Percentiles rank a stretch among this genome's conserved stretches.
Conservation (phyloP, 2,329 filamentous ascomycete genomes). For the Penicillium expansum region DNA sequence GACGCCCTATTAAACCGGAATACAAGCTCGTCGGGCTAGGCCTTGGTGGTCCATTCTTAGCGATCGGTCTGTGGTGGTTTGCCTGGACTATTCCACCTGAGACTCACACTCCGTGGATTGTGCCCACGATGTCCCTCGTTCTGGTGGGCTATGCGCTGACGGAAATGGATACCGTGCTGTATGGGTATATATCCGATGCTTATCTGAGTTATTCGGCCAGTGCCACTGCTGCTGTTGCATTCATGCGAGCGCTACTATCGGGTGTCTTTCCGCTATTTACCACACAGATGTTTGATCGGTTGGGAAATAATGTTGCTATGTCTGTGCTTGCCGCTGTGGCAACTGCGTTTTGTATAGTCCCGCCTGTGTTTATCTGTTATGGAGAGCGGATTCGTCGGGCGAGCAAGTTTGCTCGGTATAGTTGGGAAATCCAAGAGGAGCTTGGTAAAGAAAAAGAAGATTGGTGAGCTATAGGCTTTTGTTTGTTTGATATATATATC, state of each 20-base stretch:
- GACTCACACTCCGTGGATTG: constrained; percentile 38
- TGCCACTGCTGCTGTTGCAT: constrained; percentile 44
- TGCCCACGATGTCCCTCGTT: constrained; percentile 42
- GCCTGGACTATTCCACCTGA: constrained; percentile 49
- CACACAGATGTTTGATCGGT: constrained; percentile 38
- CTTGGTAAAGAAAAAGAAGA: constrained; percentile 25
- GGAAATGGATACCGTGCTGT: constrained; percentile 45
- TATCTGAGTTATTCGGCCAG: constrained; percentile 47
- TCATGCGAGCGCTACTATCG: constrained; percentile 41
- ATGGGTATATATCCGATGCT: constrained; percentile 47
- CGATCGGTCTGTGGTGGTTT: constrained; percentile 49
- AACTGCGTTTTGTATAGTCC: constrained; percentile 42
- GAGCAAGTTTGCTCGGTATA: constrained; percentile 41
- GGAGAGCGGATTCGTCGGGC: constrained; percentile 36
- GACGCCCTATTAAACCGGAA: constrained; percentile 39
- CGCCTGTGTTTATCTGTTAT: constrained; percentile 39
- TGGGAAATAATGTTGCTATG: constrained; percentile 43
- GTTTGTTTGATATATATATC: neutral
- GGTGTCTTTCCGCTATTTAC: constrained; percentile 45
- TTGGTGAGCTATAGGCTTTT: neutral
- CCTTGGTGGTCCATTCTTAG: constrained; percentile 46
- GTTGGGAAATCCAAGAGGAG: constrained; percentile 27
- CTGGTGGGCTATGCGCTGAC: constrained; percentile 50
- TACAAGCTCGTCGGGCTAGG: constrained; percentile 50
- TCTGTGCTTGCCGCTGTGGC: constrained; percentile 44